Conservation (phyloP, 2,329 filamentous ascomycete species). For the Stylonectria norvegica region DNA sequence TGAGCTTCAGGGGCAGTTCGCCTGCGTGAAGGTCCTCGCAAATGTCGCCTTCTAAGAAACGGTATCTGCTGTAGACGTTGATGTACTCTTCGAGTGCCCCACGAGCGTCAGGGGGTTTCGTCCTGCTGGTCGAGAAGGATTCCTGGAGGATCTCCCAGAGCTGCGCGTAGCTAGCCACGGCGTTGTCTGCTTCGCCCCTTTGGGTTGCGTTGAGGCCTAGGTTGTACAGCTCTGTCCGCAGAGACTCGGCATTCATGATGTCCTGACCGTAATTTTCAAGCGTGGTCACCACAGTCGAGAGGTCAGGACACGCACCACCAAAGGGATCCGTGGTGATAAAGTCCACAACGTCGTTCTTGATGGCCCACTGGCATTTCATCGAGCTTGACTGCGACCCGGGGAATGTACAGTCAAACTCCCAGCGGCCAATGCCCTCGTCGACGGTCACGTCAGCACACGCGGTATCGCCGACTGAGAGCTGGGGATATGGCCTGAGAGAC, state of each 20-base stretch:
- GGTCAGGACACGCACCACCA: slow-evolving; percentile 33
- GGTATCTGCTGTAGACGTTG: slow-evolving; percentile 28
- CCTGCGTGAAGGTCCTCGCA: slow-evolving; percentile 33
- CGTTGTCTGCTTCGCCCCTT: slow-evolving; percentile 22
- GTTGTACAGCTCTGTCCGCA: slow-evolving; percentile 27
- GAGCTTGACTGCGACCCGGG: slow-evolving; percentile 30
- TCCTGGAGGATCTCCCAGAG: slow-evolving; percentile 32
- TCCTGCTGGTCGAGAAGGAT: slow-evolving; percentile 26
- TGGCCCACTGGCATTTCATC: slow-evolving; percentile 30
- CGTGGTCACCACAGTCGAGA: slow-evolving; percentile 34
- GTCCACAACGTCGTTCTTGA: slow-evolving; percentile 31
- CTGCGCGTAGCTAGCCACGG: slow-evolving; percentile 27
- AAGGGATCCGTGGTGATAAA: slow-evolving; percentile 35
- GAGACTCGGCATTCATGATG: slow-evolving; percentile 24
- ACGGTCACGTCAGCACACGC: slow-evolving; percentile 29
- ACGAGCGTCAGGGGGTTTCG: slow-evolving; percentile 8
- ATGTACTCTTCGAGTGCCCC: slow-evolving; percentile 33
- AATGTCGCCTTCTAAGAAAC: slow-evolving; percentile 31
- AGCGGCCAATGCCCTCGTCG: slow-evolving; percentile 27
- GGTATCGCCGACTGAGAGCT: slow-evolving; percentile 31
- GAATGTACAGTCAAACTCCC: slow-evolving; percentile 37
- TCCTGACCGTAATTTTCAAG: slow-evolving; percentile 28
- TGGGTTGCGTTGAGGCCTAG: slow-evolving; percentile 20
- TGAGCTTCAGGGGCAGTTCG: slow-evolving; percentile 32
- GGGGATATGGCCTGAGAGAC: slow-evolving; percentile 27